Base-by-base conservation (phyloP, 176 grass and related monocot species). In the Aegilops sharonensis region DNA sequence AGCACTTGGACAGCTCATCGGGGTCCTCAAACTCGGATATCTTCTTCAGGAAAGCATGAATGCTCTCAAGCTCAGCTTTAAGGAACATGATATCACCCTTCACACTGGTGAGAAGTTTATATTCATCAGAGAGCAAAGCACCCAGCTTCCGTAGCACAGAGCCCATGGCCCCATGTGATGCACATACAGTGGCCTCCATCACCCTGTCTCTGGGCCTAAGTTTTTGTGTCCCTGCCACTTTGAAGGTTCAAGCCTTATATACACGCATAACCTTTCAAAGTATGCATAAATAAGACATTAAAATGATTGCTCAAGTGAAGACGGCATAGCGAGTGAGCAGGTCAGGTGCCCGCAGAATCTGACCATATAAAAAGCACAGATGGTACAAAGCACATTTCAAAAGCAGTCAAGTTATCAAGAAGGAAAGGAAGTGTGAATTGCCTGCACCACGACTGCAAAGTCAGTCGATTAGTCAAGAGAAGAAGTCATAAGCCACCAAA, bases 71-170 rank as follows among this genome's bases (percentile, higher is more conserved):
- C 29, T 81, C 79, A 34, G 79, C 64, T 32, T 81, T 81, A 9
- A 81, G 42, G 27, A 67, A 85, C 11, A 78, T 48, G n/a, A 85
- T 14, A 25, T 85, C 72, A 75, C 40, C 10, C 27, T 56, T 78
- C 42, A 85, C 72, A 24, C 34, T 25, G 32, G 11, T 52, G 47
- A 56, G 81, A 60, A 85, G 72, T 2, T 71, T 71, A 48, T 59
- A 60, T 71, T 83, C 81, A 68, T 83, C 66, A 54, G 81, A 56
- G 67, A 83, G 81, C 81, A 83, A 68, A 32, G 52, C 81, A 35
- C 65, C 48, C 18, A 83, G 67, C 48, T 83, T 83, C 45, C 81
- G 13, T 34, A 83, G 48, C 21, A 83, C 12, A 48, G 81, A 71
- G 12, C 32, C 66, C 48, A 83, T 72, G 30, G 20, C 67, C 35